Base-by-base conservation (phyloP, 1,284 basidiomycete genomes). In the Schizophyllum commune region DNA sequence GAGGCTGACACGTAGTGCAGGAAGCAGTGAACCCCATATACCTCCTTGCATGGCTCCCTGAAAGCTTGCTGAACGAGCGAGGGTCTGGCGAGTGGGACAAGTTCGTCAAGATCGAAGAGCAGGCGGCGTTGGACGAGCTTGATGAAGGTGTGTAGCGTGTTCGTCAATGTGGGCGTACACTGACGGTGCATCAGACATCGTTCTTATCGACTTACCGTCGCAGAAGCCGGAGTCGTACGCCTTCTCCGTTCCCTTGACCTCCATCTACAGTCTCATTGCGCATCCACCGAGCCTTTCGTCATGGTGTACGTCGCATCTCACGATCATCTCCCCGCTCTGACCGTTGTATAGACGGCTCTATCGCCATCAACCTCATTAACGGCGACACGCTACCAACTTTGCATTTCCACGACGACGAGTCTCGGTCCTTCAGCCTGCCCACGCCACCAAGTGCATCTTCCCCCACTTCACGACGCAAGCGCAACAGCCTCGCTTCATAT, bases 321-420 rank as follows among this genome's bases (percentile, higher is more conserved):
- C 67, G 65, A 32, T 56, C 21, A 51, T 56, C 57, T 52, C 58
- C 47, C 51, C 51, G 20, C 51, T 17, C 20, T 55, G 65, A 20
- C 32, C 51, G 51, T 33, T 61, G 33, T 59, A 27, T 60, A 90
- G 88, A 91, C 69, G 88, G 88, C 6, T 88, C 89, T 20, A 83
- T 90, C 66, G 85, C 83, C 32, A 83, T 93, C 64, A 96, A 96
- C 70, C 84, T 98, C 52, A 89, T 89, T 60, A 96, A 90, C 64
- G 94, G 95, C 13, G 83, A 93, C 52, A 94, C 94, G 0, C 81
- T 98, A 0, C 94, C 94, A 0, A 94, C 92, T 0, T 81, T 99
- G 4, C 87, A 94, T 73, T 98, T 98, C 72, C 96, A 98, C 71
- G 96, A 98, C 69, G 96, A 98, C 66, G 95, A 97, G 72, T 94